phyloP scores from a whole-genome alignment of 148 eudicot species.

The Silene uniflora region DNA sequence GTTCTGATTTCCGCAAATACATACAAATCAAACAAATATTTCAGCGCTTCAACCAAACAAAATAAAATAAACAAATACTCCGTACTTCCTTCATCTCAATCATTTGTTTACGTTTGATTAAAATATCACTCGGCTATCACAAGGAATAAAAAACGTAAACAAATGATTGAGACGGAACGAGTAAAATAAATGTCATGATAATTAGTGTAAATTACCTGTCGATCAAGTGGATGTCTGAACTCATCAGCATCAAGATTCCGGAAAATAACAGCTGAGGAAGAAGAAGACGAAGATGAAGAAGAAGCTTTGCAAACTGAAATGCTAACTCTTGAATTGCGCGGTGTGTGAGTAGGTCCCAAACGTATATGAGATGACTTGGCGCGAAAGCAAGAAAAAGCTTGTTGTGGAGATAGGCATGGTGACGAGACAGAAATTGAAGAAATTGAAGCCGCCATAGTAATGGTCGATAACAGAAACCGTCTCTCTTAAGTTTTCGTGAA shows the following conservation, averaged over 20 bases:
- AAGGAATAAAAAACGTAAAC: neutral
- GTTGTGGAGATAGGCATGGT: slow-evolving; percentile 24
- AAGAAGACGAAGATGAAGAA: slow-evolving; percentile 5
- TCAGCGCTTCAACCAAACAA: neutral
- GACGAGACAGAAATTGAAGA: slow-evolving; percentile 41
- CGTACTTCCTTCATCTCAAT: no score
- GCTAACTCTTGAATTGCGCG: slow-evolving; percentile 19
- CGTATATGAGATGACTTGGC: slow-evolving; percentile 19
- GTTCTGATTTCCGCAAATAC: slow-evolving; percentile 39
- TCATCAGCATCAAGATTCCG: slow-evolving; percentile 85
- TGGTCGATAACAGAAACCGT: neutral
- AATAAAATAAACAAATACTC: neutral
- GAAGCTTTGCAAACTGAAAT: slow-evolving; percentile 44
- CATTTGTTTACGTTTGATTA: no score
- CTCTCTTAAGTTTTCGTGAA: neutral
- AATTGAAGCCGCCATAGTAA: slow-evolving; percentile 41
- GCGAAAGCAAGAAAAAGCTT: slow-evolving; percentile 16
- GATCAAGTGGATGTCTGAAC: slow-evolving; percentile 88
- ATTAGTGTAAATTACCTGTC: slow-evolving; percentile 39
- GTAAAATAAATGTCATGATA: neutral
- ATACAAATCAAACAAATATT: neutral
- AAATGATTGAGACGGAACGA: neutral
- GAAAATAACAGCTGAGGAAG: slow-evolving; percentile 38
- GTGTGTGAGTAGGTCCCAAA: slow-evolving; percentile 13
- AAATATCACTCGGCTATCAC: no score